A percentile compares a stretch with the other conserved stretches of the same genome.
phyloP scores from a whole-genome alignment of 768 basidiomycete genomes.

The Kwoniella pini region DNA sequence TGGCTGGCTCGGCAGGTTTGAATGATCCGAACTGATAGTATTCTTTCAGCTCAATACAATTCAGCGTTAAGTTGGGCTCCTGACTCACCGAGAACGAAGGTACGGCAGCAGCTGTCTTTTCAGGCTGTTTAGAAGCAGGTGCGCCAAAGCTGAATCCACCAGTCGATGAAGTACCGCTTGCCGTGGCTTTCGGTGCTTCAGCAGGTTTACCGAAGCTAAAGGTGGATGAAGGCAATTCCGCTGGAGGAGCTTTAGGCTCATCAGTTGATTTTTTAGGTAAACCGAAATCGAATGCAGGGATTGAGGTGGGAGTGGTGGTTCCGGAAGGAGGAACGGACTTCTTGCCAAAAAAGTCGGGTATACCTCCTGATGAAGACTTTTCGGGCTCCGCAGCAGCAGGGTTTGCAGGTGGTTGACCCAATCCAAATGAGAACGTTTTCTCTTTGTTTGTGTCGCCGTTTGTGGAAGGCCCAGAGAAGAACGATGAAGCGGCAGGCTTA shows the following conservation, averaged over 20 bases:
- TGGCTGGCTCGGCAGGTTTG: slow-evolving; percentile 16
- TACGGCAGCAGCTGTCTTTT: background rate
- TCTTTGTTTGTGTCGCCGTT: slow-evolving; percentile 12
- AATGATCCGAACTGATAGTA: slow-evolving; percentile 10
- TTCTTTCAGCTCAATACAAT: background rate
- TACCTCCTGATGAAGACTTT: slow-evolving; percentile 1
- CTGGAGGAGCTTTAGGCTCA: slow-evolving; percentile 15
- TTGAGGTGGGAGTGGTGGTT: slow-evolving; percentile 17
- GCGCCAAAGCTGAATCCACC: slow-evolving; percentile 14
- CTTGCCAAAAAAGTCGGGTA: slow-evolving; percentile 28
- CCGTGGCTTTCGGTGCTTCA: background rate
- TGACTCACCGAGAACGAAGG: slow-evolving; percentile 15
- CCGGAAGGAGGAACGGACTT: slow-evolving; percentile 22
- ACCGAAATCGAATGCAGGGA: slow-evolving; percentile 25
- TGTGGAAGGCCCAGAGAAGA: slow-evolving; percentile 14
- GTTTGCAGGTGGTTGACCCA: slow-evolving; percentile 22
- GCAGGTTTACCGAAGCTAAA: slow-evolving; percentile 20
- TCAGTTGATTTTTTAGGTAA: slow-evolving; percentile 10
- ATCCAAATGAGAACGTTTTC: slow-evolving; percentile 22
- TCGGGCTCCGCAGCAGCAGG: background rate
- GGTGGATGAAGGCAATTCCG: slow-evolving; percentile 7
- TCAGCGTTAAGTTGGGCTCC: background rate
- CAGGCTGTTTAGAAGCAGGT: background rate
- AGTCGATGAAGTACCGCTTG: background rate
- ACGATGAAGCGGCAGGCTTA: slow-evolving; percentile 24